A percentile compares a stretch with the other conserved stretches of the same genome.
Conservation (phyloP, 768 basidiomycete species). For the Lentinus tigrinus region DNA sequence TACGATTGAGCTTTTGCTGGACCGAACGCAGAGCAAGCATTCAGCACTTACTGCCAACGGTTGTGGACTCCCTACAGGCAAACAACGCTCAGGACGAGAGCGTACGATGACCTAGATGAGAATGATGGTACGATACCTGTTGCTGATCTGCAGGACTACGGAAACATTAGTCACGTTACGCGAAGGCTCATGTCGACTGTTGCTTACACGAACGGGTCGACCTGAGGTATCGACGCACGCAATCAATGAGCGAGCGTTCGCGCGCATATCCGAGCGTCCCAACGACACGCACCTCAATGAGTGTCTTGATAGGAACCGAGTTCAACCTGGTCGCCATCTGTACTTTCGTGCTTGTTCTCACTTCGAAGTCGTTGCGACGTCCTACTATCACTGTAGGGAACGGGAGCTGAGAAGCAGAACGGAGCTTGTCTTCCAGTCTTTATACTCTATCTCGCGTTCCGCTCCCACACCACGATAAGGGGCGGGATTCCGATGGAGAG, state of each 20-base stretch:
- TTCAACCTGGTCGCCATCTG: constrained; percentile 62
- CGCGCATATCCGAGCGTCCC: too few relatives aligned
- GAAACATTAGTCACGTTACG: not conserved
- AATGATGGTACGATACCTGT: constrained; percentile 40
- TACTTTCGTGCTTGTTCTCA: not conserved
- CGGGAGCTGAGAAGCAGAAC: not conserved
- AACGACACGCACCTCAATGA: constrained; percentile 53
- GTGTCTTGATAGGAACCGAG: constrained; percentile 56
- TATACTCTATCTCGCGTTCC: not conserved
- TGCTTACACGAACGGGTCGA: constrained; percentile 68
- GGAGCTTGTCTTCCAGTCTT: not conserved
- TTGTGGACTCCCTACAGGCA: constrained; percentile 57
- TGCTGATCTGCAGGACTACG: constrained; percentile 50
- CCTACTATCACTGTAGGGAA: not conserved
- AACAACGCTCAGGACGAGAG: not conserved
- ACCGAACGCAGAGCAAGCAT: not conserved
- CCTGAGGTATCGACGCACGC: constrained; percentile 34
- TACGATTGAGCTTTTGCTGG: not conserved
- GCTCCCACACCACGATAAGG: not conserved
- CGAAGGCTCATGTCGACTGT: not conserved
- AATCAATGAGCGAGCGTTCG: too few relatives aligned
- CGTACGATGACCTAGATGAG: not conserved
- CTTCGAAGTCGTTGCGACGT: too few relatives aligned
- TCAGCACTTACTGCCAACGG: constrained; percentile 64
- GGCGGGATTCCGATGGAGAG: not conserved